Evolutionary conservation across 495 filamentous ascomycete species (phyloP).

Genomic region (Xylaria bambusicola): DNA sequence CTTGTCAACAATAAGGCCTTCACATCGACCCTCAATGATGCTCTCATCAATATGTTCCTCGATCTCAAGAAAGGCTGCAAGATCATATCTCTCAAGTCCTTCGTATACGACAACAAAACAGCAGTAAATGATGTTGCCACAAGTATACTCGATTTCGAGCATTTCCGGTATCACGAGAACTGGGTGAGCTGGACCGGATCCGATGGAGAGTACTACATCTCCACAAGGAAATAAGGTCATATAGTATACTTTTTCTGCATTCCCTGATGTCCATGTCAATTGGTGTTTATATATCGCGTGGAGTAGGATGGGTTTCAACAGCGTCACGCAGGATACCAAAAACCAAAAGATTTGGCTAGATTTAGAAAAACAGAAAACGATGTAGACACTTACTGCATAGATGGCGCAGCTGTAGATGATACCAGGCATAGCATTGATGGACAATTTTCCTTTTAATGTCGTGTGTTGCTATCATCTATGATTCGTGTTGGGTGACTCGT

Average conservation of each 20-base stretch:
- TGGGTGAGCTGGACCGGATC: conserved; percentile 91
- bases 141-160: conserved; percentile 68
- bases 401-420: conserved; percentile 20
- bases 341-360: background rate
- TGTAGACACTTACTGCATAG: conserved; percentile 20
- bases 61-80: conserved; percentile 90
- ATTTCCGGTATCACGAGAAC: conserved; percentile 74
- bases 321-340: background rate
- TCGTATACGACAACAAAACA: conserved; percentile 70
- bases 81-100: conserved; percentile 82
- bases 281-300: conserved; percentile 11
- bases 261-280: background rate
- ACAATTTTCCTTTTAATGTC: conserved; percentile 9
- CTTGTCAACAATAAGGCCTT: conserved; percentile 98
- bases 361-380: background rate
- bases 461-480: conserved; percentile 16
- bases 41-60: conserved; percentile 85
- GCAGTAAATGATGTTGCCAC: conserved; percentile 77
- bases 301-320: background rate
- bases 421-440: conserved; percentile 23
- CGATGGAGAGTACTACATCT: conserved; percentile 82
- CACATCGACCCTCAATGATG: conserved; percentile 78
- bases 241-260: background rate
- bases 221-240: conserved; percentile 68
- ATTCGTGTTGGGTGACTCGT: conserved; percentile 35